Evolutionary conservation across 805 yeast genomes (phyloP).

Genomic region (Barnettozyma wickerhamii): DNA sequence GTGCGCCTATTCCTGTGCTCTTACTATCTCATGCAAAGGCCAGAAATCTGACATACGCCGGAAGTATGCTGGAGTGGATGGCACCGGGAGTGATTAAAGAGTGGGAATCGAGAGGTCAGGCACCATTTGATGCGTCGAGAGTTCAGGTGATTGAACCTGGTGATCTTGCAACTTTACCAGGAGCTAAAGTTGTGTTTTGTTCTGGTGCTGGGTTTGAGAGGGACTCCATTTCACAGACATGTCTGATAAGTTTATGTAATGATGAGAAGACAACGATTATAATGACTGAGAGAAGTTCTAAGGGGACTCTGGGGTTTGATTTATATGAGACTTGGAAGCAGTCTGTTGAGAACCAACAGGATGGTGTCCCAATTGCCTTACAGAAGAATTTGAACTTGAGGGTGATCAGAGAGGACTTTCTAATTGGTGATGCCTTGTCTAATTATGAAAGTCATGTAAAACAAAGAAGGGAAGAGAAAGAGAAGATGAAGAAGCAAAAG

Average conservation of each 20-base stretch:
- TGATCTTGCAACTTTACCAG: constrained; percentile 50
- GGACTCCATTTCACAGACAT: constrained; percentile 58
- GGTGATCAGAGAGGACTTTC: constrained; percentile 41
- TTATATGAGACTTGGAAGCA: constrained; percentile 52
- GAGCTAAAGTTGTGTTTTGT: constrained; percentile 78
- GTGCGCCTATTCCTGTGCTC: constrained; percentile 58
- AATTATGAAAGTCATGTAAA: constrained; percentile 44
- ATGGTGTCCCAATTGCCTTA: constrained; percentile 58
- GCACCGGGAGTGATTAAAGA: constrained; percentile 77
- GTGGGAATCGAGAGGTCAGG: constrained; percentile 70
- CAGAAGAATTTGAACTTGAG: constrained; percentile 40
- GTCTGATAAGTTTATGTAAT: constrained; percentile 50
- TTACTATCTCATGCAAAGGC: constrained; percentile 77
- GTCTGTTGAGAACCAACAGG: constrained; percentile 44
- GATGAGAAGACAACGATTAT: constrained; percentile 67
- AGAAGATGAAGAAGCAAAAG: constrained; percentile 28
- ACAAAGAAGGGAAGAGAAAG: constrained; percentile 38
- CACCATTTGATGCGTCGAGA: constrained; percentile 74
- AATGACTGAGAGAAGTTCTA: constrained; percentile 61
- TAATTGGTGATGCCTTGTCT: constrained; percentile 47
- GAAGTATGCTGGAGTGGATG: constrained; percentile 95
- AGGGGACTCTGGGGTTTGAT: constrained; percentile 43
- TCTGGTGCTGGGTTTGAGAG: constrained; percentile 61
- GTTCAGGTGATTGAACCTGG: constrained; percentile 54
- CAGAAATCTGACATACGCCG: constrained; percentile 73